Base-by-base conservation (phyloP, 2,329 filamentous ascomycete genomes). In the Exophiala bonariae region DNA sequence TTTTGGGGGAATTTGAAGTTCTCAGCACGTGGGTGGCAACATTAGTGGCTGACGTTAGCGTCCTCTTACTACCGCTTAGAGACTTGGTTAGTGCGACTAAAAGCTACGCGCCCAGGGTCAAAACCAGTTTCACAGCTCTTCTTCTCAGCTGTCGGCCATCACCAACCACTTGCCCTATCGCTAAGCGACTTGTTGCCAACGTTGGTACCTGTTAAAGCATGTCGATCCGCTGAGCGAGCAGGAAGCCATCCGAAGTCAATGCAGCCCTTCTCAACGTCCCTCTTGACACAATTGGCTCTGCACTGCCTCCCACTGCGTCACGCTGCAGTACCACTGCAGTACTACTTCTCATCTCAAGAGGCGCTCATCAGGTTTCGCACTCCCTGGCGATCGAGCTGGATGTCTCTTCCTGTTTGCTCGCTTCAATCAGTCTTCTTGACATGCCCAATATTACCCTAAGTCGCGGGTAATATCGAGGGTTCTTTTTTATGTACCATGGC, bases 141-240 rank as follows among this genome's bases (percentile, higher is more conserved):
- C 41, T 50, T 41, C 22, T 37, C 38, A 43, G 37, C 28, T 37
- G 49, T 18, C 11, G 22, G 19, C 28, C 22, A 32, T 9, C 33
- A 22, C 50, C 50, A 53, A 53, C 50, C 47, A 41, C 34, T 42
- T 3, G 16, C 22, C 23, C 32, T 44, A 18, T 39, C 46, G 42
- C 19, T 42, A 26, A 41, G 44, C 44, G 44, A 47, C 14, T 31
- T 22, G 38, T 20, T n/a, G n/a, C n/a, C n/a, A n/a, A n/a, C n/a
- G n/a, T n/a, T 36, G 19, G 11, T 33, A 14, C 32, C 7, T 17
- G 23, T 13, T 20, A n/a, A 16, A 26, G n/a, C 35, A 20, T 38
- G 46, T 37, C 46, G 40, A 49, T 43, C 40, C 19, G 38, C 31
- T 37, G 31, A 31, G 28, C 36, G 17, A 33, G 34, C 22, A 26